These are phyloP conservation scores for Jatropha podagrica DNA, from an alignment of 441 rosid genomes.

Conservation along the genomic window DNA sequence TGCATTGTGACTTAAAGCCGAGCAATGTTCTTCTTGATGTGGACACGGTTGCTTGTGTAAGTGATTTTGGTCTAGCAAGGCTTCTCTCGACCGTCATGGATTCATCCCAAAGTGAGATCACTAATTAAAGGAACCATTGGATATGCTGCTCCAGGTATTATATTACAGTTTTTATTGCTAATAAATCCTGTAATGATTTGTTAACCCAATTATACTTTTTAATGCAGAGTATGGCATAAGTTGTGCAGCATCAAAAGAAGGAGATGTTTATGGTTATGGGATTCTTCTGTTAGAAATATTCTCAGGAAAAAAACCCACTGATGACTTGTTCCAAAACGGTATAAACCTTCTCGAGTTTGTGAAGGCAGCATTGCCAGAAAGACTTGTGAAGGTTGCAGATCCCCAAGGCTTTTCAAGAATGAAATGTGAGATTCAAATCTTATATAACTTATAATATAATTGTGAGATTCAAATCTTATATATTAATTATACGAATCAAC, in stretches of 20 bases:
- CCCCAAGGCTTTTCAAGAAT: background rate
- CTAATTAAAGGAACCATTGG: slow-evolving; percentile 2
- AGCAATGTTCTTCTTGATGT: no score
- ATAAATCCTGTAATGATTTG: no score
- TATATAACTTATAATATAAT: no score
- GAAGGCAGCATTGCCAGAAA: background rate
- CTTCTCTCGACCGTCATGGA: background rate
- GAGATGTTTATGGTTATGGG: slow-evolving; percentile 10
- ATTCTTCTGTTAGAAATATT: slow-evolving; percentile 10
- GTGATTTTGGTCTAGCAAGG: slow-evolving; percentile 1
- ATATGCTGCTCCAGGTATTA: slow-evolving; percentile 2
- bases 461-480: no score
- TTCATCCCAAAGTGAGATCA: background rate
- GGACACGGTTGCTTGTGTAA: background rate
- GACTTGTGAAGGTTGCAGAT: background rate
- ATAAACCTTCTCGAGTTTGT: background rate
- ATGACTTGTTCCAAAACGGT: background rate
- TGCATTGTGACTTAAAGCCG: slow-evolving; percentile 6
- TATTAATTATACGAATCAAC: no score
- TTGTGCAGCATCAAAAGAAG: background rate
- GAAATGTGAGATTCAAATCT: no score
- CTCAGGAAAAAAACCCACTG: slow-evolving; percentile 5
- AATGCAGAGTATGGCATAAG: slow-evolving; percentile 12
- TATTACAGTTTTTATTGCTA: background rate
- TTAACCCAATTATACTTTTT: no score